A percentile compares a stretch with the other conserved stretches of the same genome.
Conservation (phyloP, 441 rosid species). For the Melastoma candidum region DNA sequence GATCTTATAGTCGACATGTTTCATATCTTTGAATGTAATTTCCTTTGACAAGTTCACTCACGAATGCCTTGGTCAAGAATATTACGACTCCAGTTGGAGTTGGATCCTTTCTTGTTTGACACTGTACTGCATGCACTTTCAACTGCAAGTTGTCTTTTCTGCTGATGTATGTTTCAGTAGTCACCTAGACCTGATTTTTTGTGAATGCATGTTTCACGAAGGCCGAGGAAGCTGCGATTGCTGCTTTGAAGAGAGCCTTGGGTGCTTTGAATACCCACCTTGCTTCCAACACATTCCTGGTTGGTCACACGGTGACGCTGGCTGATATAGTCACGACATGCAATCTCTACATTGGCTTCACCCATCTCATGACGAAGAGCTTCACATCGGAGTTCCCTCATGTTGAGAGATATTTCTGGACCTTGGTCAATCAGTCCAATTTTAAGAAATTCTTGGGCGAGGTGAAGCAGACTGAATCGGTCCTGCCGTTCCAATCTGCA, state of each 20-base stretch:
- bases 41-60: too few relatives aligned
- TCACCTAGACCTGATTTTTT: background rate
- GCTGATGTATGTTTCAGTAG: background rate
- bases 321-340: constrained; percentile 74
- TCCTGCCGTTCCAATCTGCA: constrained; percentile 39
- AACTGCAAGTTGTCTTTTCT: background rate
- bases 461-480: constrained; percentile 58
- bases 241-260: constrained; percentile 69
- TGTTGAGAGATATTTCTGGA: constrained; percentile 97
- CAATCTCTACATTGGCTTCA: constrained; percentile 55
- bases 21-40: too few relatives aligned
- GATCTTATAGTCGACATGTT: too few relatives aligned
- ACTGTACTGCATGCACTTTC: too few relatives aligned
- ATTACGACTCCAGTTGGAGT: too few relatives aligned
- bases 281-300: constrained; percentile 69
- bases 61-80: too few relatives aligned
- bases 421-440: constrained; percentile 83
- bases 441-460: constrained; percentile 75
- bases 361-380: constrained; percentile 47
- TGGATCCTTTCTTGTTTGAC: too few relatives aligned
- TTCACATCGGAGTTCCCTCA: constrained; percentile 83
- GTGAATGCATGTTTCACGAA: constrained; percentile 9
- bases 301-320: constrained; percentile 69
- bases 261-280: constrained; percentile 63
- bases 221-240: constrained; percentile 74